Percentiles rank a stretch among this genome's conserved stretches.
Conservation (phyloP, 2,329 filamentous ascomycete species). For the Mariannaea elegans region DNA sequence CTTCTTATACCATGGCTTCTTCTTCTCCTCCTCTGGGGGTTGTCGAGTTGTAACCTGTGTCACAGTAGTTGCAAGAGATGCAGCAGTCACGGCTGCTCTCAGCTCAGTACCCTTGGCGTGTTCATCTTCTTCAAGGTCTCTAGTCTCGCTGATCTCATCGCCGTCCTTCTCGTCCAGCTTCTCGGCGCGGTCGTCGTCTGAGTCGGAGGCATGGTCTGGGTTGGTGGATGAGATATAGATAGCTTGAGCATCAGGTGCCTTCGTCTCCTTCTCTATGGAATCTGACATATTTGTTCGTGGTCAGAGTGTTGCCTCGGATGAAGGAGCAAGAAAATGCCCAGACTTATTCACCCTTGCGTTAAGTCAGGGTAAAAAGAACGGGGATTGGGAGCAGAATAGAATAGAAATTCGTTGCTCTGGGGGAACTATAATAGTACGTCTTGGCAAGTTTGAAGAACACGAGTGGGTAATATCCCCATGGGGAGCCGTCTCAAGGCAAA, state of each 20-base stretch:
- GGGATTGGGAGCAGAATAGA: not conserved
- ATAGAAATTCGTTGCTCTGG: not conserved
- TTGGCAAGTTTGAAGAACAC: constrained; percentile 12
- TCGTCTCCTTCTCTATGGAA: constrained; percentile 40
- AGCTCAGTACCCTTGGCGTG: constrained; percentile 32
- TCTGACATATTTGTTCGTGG: constrained; percentile 37
- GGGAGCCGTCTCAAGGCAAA: not conserved
- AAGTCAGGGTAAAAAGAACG: not conserved
- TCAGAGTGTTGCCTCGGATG: constrained; percentile 2
- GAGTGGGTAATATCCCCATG: constrained; percentile 12
- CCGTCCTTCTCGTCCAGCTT: constrained; percentile 25
- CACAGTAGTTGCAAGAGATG: constrained; percentile 61
- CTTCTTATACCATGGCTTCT: constrained; percentile 71
- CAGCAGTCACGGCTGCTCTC: constrained; percentile 57
- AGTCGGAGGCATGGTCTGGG: constrained; percentile 28
- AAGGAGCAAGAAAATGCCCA: not conserved
- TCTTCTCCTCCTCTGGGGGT: constrained; percentile 42
- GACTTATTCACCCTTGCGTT: not conserved
- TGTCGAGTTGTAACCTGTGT: constrained; percentile 52
- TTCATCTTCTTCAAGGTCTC: constrained; percentile 22
- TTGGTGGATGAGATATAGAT: constrained; percentile 40
- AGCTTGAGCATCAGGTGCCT: constrained; percentile 41
- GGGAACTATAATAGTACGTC: constrained; percentile 1
- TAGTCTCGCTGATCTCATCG: constrained; percentile 5
- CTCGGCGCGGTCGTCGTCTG: constrained; percentile 29